Base-by-base conservation (phyloP, 1,284 basidiomycete species). In the Anthracocystis walkeri region DNA sequence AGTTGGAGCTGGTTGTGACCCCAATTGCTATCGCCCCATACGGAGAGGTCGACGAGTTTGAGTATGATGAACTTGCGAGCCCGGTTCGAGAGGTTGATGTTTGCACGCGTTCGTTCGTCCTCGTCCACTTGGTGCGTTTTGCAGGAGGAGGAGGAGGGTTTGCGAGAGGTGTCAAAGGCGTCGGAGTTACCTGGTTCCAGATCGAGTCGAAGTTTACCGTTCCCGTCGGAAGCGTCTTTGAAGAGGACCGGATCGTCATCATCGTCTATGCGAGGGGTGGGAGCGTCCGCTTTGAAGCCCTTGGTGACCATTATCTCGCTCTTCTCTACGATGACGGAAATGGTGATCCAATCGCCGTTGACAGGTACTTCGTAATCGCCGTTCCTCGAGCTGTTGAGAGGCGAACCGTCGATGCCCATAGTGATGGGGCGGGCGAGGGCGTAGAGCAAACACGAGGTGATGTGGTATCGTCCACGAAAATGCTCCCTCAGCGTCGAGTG, bases 371-470 rank as follows among this genome's bases (percentile, higher is more conserved):
- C 93, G 85, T 94, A 95, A 16, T 91, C 91, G 27, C 79, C 79
- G 49, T 77, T 66, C 6, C 44, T 31, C 23, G 8, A 5, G 6
- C 49, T 40, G 20, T 65, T 58, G 16, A 27, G 23, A 20, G 44
- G 3, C 27, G 27, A 10, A 50, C 50, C 42, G 14, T 20, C 23
- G 18, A 46, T 38, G 4, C 44, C 2, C 11, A 31, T 25, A n/a
- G 51, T 42, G 10, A 54, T 55, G n/a, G 62, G 61, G 11, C 68
- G 44, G 1, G 61, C 70, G 31, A 83, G 50, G 6, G 93, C 93
- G 87, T 99, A 98, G 33, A 99, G 87, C 29, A 89, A 89, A 0
- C 93, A 94, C 0, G 95, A 94, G 0, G 93, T 91, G 46, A 99
- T 88, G 82, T 92, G 93, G 85, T 92, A 96, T 33, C 96, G 90